Percentiles rank a stretch among this genome's conserved stretches.
Conservation (phyloP, 805 yeast genomes). For the Starmerella floricola region DNA sequence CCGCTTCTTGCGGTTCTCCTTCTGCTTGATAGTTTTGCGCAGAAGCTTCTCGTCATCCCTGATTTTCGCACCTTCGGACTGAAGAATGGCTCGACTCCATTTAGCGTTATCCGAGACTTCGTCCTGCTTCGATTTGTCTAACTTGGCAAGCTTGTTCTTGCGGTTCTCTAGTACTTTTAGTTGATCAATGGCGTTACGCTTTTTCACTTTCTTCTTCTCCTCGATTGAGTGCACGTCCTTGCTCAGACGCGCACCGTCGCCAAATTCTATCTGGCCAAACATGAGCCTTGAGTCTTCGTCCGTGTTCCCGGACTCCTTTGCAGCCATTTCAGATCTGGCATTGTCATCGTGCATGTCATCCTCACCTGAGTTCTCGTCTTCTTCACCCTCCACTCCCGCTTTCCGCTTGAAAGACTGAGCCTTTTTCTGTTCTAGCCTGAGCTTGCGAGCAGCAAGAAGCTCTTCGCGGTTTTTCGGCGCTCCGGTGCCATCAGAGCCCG, state of each 20-base stretch:
- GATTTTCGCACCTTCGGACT: slow-evolving; percentile 77
- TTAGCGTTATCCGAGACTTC: slow-evolving; percentile 56
- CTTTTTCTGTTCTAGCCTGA: slow-evolving; percentile 32
- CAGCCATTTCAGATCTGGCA: no score
- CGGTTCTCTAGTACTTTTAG: slow-evolving; percentile 61
- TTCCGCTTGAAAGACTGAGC: slow-evolving; percentile 13
- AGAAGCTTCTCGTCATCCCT: slow-evolving; percentile 83
- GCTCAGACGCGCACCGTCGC: slow-evolving; percentile 68
- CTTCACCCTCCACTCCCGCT: slow-evolving; percentile 24
- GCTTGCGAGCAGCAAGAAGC: slow-evolving; percentile 33
- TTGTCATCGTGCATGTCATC: slow-evolving; percentile 27
- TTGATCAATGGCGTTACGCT: slow-evolving; percentile 87
- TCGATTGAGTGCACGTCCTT: slow-evolving; percentile 52
- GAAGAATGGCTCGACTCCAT: slow-evolving; percentile 76
- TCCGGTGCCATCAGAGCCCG: slow-evolving; percentile 68
- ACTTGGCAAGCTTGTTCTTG: slow-evolving; percentile 45
- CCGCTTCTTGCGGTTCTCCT: slow-evolving; percentile 70
- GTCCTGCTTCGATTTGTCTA: slow-evolving; percentile 51
- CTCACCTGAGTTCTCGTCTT: slow-evolving; percentile 30
- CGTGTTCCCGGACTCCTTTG: slow-evolving; percentile 13
- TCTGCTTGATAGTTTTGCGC: slow-evolving; percentile 72
- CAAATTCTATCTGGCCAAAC: slow-evolving; percentile 71
- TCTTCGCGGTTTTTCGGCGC: slow-evolving; percentile 58
- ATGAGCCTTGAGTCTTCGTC: slow-evolving; percentile 27
- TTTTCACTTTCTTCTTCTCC: slow-evolving; percentile 35